These are phyloP conservation scores for Paradendryphiella salina DNA, from an alignment of 2,329 filamentous ascomycete genomes.

Conservation along the genomic window DNA sequence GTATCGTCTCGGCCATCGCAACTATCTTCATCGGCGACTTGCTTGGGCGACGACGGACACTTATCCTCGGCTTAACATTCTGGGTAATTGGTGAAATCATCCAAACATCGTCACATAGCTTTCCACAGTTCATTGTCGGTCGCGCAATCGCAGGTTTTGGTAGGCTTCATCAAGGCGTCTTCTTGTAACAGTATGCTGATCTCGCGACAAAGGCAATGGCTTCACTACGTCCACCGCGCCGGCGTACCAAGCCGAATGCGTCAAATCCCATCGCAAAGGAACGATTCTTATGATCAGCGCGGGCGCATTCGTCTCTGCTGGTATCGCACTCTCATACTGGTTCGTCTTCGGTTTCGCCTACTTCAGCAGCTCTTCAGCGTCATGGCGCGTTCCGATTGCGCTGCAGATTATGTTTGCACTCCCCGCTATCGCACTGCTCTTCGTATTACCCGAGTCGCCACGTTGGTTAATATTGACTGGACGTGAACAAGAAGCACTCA, in stretches of 20 bases:
- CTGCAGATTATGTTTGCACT: slow-evolving; percentile 62
- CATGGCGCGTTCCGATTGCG: slow-evolving; percentile 60
- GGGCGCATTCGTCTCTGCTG: slow-evolving; percentile 55
- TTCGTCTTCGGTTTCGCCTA: slow-evolving; percentile 58
- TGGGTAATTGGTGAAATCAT: slow-evolving; percentile 57
- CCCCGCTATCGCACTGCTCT: slow-evolving; percentile 57
- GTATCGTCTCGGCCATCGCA: slow-evolving; percentile 60
- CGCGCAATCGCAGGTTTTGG: slow-evolving; percentile 55
- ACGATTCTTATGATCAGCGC: slow-evolving; percentile 55
- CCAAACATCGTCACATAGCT: slow-evolving; percentile 52
- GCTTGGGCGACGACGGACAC: slow-evolving; percentile 55
- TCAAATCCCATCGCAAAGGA: slow-evolving; percentile 49
- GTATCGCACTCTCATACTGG: slow-evolving; percentile 58
- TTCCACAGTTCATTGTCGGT: slow-evolving; percentile 57
- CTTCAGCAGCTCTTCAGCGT: slow-evolving; percentile 35
- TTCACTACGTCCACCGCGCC: slow-evolving; percentile 58
- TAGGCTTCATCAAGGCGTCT: slow-evolving; percentile 28
- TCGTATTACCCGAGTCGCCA: slow-evolving; percentile 60
- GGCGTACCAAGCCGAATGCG: slow-evolving; percentile 57
- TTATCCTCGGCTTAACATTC: slow-evolving; percentile 55
- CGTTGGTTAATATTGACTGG: slow-evolving; percentile 63
- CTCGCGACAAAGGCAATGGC: slow-evolving; percentile 50
- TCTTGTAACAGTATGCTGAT: background rate
- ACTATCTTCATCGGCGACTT: slow-evolving; percentile 56
- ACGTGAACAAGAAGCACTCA: slow-evolving; percentile 51